Evolutionary conservation across 2,329 filamentous ascomycete genomes (phyloP).

Genomic region (Hypoxylon sp.): DNA sequence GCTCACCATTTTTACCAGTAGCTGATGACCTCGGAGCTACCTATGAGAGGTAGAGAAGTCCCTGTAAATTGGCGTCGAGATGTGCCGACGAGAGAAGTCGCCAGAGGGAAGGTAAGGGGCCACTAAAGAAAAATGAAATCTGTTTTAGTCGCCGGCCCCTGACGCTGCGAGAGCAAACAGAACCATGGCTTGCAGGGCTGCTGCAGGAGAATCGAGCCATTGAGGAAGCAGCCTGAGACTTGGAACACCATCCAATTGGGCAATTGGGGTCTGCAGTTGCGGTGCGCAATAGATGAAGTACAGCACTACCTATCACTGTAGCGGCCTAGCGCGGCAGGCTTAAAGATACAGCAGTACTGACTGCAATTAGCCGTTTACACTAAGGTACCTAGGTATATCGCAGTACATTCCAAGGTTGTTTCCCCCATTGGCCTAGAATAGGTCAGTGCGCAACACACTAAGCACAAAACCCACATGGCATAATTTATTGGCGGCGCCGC

Average conservation of each 20-base stretch:
- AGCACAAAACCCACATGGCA: constrained; percentile 24
- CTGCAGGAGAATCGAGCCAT: constrained; percentile 35
- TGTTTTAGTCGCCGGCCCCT: constrained; percentile 31
- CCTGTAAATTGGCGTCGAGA: constrained; percentile 15
- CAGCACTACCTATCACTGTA: constrained; percentile 10
- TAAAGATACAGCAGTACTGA: constrained; percentile 1
- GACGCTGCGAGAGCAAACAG: constrained; percentile 23
- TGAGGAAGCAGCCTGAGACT: constrained; percentile 24
- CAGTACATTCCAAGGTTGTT: too few species aligned
- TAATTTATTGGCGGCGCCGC: constrained; percentile 24
- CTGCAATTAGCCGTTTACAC: neutral
- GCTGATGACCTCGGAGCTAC: too few species aligned
- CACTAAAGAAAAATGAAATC: constrained; percentile 23
- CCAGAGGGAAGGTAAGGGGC: constrained; percentile 7
- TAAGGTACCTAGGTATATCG: too few species aligned
- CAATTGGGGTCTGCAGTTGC: constrained; percentile 20
- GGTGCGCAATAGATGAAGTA: neutral
- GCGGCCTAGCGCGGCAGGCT: neutral
- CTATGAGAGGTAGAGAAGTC: neutral
- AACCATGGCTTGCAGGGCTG: constrained; percentile 29
- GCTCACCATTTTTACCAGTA: neutral
- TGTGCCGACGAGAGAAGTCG: constrained; percentile 14
- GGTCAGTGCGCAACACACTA: constrained; percentile 20
- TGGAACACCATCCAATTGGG: constrained; percentile 34
- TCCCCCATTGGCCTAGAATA: constrained; percentile 11